Evolutionary conservation across 139 green algal genomes (phyloP).

Genomic region (Chlorella sorokiniana): DNA sequence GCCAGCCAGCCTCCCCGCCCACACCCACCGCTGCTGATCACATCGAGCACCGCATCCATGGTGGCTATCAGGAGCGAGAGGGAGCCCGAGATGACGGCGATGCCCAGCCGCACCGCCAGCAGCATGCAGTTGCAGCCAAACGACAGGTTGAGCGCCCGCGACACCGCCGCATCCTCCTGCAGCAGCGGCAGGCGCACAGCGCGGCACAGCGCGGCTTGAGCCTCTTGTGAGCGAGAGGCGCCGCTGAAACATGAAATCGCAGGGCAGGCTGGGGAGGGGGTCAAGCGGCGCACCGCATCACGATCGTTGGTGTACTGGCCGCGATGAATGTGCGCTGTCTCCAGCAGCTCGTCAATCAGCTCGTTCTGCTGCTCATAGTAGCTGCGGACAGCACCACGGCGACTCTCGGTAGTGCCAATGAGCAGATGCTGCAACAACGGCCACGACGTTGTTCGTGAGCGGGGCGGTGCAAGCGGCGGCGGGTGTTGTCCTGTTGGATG

Average conservation of each 20-base stretch:
- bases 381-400: background rate
- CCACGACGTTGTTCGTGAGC: too few species aligned
- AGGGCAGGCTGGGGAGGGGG: background rate
- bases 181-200: background rate
- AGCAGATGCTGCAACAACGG: background rate
- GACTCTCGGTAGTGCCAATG: background rate
- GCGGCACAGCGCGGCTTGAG: background rate
- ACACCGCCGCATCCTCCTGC: slow-evolving; percentile 4
- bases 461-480: background rate
- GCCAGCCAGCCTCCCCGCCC: too few species aligned
- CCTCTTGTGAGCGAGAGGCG: background rate
- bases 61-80: slow-evolving; percentile 61
- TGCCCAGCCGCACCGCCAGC: slow-evolving; percentile 50
- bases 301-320: slow-evolving; percentile 7
- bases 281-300: background rate
- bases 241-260: background rate
- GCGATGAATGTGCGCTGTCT: slow-evolving; percentile 13
- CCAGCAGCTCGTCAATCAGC: slow-evolving; percentile 14
- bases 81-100: slow-evolving; percentile 41
- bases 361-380: slow-evolving; percentile 27
- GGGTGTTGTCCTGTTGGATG: background rate
- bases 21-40: slow-evolving; percentile 45
- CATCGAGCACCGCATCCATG: slow-evolving; percentile 66
- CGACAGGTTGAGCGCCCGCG: background rate
- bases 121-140: slow-evolving; percentile 41